Base-by-base conservation (phyloP, 495 filamentous ascomycete species). In the Neurospora sp. region DNA sequence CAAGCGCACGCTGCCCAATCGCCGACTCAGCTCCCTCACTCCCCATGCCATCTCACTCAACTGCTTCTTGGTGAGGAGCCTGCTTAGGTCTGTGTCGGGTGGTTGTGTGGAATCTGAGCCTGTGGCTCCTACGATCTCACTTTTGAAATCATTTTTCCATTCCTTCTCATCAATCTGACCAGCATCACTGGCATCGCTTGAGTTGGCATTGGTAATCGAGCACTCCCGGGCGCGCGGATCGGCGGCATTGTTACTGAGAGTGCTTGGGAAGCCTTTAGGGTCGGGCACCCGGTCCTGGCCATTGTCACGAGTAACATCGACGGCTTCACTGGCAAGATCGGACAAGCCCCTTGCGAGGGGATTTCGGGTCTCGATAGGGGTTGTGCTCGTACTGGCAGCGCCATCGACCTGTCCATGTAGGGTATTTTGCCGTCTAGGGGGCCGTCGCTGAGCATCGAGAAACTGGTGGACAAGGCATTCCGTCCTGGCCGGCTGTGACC, bases 31-130 rank as follows among this genome's bases (percentile, higher is more conserved):
- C 78, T 97, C 94, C 39, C 96, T 88, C 72, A 99, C 94, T 31
- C 94, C 94, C 89, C 93, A 93, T 0, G 94, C 94, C 96, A 99
- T 97, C 74, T 98, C 96, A 2, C 91, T 92, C 41, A 99, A 85
- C 81, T 99, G 93, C 73, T 90, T 92, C 82, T 98, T 99, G 3
- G 94, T 98, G 75, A 99, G 85, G 40, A 96, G 87, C 16, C 87
- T 82, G 72, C 81, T 85, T 7, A 72, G 71, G 72, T 75, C 79
- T 73, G 23, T 42, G 16, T 69, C 12, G 11, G 16, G 72, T 27
- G 0, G 75, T 14, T 5, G 20, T 38, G 12, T 69, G 23, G 3
- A 54, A 23, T 44, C 84, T 80, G 69, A 82, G 41, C 20, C 78
- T 76, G 73, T 16, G 75, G 72, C 44, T 76, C 78, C 73, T 18